Percentiles rank a stretch among this genome's conserved stretches.
Evolutionary conservation across 768 basidiomycete genomes (phyloP).

Genomic region (Mycena crocata): DNA sequence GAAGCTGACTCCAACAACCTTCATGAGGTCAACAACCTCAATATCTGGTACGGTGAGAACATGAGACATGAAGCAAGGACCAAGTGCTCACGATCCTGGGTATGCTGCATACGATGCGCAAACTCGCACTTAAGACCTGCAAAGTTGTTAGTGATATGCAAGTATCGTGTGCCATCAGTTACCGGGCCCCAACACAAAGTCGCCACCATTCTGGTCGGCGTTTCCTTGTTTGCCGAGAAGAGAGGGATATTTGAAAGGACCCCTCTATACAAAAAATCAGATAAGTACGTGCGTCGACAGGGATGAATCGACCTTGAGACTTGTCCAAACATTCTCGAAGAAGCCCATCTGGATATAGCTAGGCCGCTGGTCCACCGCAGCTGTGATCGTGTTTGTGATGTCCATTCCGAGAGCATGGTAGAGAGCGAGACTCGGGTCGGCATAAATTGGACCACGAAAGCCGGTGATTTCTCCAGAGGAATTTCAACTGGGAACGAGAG

Average conservation of each 20-base stretch:
- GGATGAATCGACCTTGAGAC: constrained; percentile 41
- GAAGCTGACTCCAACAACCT: constrained; percentile 50
- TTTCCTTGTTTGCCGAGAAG: constrained; percentile 73
- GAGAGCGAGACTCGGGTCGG: constrained; percentile 70
- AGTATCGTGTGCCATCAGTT: background rate
- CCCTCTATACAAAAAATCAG: constrained; percentile 38
- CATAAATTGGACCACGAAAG: constrained; percentile 65
- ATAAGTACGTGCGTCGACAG: background rate
- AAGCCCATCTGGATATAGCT: constrained; percentile 56
- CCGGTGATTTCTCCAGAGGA: constrained; percentile 52
- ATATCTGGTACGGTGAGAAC: constrained; percentile 48
- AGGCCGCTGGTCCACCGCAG: constrained; percentile 58
- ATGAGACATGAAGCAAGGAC: too few species aligned
- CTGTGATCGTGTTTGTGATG: constrained; percentile 55
- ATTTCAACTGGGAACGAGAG: background rate
- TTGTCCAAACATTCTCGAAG: constrained; percentile 47
- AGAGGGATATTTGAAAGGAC: constrained; percentile 55
- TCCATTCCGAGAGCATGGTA: constrained; percentile 74
- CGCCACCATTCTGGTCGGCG: constrained; percentile 70
- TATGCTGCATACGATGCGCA: constrained; percentile 69
- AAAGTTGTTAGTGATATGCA: background rate
- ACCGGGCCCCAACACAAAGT: constrained; percentile 73
- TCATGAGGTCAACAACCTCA: constrained; percentile 62
- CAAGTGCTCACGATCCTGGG: constrained; percentile 66
- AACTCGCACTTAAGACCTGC: constrained; percentile 60